Conservation (phyloP, 169 alveolate genomes). For the Plasmodium malariae region DNA sequence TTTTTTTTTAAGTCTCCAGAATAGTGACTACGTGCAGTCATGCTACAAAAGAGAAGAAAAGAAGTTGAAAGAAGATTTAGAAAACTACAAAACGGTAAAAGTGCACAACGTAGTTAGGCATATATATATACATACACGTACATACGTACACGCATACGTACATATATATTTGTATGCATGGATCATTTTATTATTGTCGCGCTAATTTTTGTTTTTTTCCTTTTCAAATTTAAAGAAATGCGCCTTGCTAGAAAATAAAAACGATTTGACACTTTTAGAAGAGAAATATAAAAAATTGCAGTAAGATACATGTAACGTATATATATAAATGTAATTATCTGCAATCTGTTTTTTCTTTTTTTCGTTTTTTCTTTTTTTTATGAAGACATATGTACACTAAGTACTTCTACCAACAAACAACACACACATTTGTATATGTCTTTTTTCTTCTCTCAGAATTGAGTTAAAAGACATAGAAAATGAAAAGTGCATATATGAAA, state of each 20-base stretch:
- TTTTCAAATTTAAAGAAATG: conserved; percentile 42
- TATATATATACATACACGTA: neutral
- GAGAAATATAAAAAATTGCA: conserved; percentile 45
- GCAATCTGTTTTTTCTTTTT: neutral
- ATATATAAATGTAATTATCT: neutral
- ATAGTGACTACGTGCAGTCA: conserved; percentile 24
- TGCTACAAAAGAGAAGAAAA: conserved; percentile 55
- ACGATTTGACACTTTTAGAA: conserved; percentile 22
- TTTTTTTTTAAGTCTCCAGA: conserved; percentile 10
- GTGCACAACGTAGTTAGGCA: neutral
- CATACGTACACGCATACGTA: too few species aligned
- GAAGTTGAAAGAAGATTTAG: conserved; percentile 45
- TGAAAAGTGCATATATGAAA: conserved; percentile 46
- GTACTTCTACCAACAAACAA: too few species aligned
- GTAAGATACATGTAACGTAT: conserved; percentile 5
- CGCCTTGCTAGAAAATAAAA: conserved; percentile 47
- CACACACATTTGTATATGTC: too few species aligned
- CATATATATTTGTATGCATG: too few species aligned
- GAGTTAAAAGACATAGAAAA: conserved; percentile 50
- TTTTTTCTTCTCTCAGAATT: conserved; percentile 16
- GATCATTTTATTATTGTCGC: too few species aligned
- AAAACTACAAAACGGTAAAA: conserved; percentile 29
- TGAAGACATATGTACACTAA: too few species aligned
- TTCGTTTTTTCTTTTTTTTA: neutral
- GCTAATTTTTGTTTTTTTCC: conserved; percentile 13